Percentiles rank a stretch among this genome's conserved stretches.
phyloP scores from a whole-genome alignment of 208 protist genomes.

The Crithidia expoeki region DNA sequence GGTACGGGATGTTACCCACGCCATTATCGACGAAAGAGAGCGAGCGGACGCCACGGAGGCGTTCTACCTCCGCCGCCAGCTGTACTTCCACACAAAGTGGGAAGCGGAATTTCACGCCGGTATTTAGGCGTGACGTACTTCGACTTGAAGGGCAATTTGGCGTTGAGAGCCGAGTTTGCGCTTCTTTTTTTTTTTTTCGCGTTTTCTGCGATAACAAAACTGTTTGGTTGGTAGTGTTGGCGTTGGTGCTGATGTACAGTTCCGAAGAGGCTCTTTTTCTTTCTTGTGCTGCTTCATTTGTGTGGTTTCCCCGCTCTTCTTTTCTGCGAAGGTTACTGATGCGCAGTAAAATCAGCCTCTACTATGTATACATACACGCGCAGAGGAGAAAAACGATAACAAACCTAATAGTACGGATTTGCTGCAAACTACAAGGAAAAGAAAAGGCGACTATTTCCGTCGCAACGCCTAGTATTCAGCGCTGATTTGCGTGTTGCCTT shows the following conservation, averaged over 20 bases:
- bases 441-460: too few relatives aligned
- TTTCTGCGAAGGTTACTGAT: too few relatives aligned
- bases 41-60: slow-evolving; percentile 35
- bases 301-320: background rate
- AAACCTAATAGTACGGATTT: too few relatives aligned
- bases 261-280: too few relatives aligned
- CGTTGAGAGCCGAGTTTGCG: background rate
- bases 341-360: too few relatives aligned
- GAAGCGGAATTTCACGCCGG: slow-evolving; percentile 73
- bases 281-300: background rate
- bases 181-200: background rate
- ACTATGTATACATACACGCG: background rate
- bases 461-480: too few relatives aligned
- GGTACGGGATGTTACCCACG: slow-evolving; percentile 70
- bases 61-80: slow-evolving; percentile 79
- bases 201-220: too few relatives aligned
- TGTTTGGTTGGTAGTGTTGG: too few relatives aligned
- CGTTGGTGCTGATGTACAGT: too few relatives aligned
- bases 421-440: too few relatives aligned
- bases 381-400: background rate
- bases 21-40: slow-evolving; percentile 45
- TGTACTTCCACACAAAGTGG: slow-evolving; percentile 82
- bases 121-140: slow-evolving; percentile 34
- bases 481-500: too few relatives aligned
- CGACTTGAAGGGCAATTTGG: background rate